A percentile compares a stretch with the other conserved stretches of the same genome.
Conservation (phyloP, 495 filamentous ascomycete genomes). For the Aspergillus conjunctus region DNA sequence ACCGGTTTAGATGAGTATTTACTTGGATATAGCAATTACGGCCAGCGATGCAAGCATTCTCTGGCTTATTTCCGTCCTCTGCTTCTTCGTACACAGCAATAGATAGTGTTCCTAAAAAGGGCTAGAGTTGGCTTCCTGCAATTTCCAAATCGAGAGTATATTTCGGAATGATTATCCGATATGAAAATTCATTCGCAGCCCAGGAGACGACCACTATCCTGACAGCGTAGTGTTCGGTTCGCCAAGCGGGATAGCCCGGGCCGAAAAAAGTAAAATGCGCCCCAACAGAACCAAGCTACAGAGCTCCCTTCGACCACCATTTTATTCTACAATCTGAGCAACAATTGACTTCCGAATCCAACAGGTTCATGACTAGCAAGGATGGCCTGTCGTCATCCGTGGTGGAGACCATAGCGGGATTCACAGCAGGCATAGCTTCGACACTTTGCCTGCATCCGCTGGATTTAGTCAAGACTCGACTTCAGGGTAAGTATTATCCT, state of each 20-base stretch:
- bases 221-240: slow-evolving; percentile 2
- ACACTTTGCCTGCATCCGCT: slow-evolving; percentile 75
- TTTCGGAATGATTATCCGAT: not conserved
- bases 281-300: slow-evolving; percentile 5
- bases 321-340: not conserved
- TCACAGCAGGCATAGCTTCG: slow-evolving; percentile 82
- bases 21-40: no score
- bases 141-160: no score
- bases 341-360: not conserved
- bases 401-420: slow-evolving; percentile 87
- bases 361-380: slow-evolving; percentile 49
- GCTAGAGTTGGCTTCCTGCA: no score
- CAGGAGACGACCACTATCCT: no score
- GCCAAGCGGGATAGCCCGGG: slow-evolving; percentile 13
- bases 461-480: slow-evolving; percentile 92
- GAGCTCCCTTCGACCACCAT: not conserved
- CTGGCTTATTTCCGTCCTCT: no score
- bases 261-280: slow-evolving; percentile 4
- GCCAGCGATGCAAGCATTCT: no score
- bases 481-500: slow-evolving; percentile 65
- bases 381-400: slow-evolving; percentile 69
- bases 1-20: slow-evolving; percentile 14
- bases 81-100: no score
- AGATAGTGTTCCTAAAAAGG: no score
- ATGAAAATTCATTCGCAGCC: not conserved